Conservation (phyloP, 768 basidiomycete genomes). For the Tulasnella sp. region DNA sequence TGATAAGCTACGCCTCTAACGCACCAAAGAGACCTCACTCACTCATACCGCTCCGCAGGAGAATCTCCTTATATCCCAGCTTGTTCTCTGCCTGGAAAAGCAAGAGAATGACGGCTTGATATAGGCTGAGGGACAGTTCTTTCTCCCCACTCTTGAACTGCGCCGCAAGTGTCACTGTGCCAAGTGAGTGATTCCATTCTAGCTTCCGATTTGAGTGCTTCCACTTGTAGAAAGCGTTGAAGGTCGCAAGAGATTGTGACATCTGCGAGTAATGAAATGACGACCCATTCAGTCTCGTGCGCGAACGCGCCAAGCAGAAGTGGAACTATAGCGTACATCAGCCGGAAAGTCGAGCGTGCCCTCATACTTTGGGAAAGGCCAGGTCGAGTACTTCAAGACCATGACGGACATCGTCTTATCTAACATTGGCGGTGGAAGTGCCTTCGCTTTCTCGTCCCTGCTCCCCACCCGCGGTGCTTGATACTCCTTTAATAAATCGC, state of each 20-base stretch:
- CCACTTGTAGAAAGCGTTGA: constrained; percentile 58
- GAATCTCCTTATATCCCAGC: constrained; percentile 56
- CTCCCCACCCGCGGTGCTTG: constrained; percentile 34
- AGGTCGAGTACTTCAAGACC: constrained; percentile 79
- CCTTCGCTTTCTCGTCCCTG: constrained; percentile 20
- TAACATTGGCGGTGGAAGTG: neutral
- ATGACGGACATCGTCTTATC: constrained; percentile 49
- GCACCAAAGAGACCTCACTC: too few species aligned
- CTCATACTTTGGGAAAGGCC: constrained; percentile 52
- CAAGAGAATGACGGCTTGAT: constrained; percentile 77
- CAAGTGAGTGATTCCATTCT: constrained; percentile 80
- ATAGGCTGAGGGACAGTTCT: constrained; percentile 83
- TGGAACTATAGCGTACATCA: constrained; percentile 31
- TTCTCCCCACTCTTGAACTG: constrained; percentile 60
- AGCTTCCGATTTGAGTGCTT: constrained; percentile 70
- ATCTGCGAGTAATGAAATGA: constrained; percentile 39
- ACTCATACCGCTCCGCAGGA: constrained; percentile 63
- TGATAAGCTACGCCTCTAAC: too few species aligned
- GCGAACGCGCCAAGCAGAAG: too few species aligned
- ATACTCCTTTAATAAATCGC: constrained; percentile 61
- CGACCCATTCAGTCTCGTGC: neutral
- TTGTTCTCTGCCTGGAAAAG: constrained; percentile 67
- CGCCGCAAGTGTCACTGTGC: constrained; percentile 66
- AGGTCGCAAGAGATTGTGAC: constrained; percentile 56
- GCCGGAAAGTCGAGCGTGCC: constrained; percentile 40